A percentile compares a stretch with the other conserved stretches of the same genome.
Conservation (phyloP, 106 monocot genomes). For the Xerophyta viscosa region DNA sequence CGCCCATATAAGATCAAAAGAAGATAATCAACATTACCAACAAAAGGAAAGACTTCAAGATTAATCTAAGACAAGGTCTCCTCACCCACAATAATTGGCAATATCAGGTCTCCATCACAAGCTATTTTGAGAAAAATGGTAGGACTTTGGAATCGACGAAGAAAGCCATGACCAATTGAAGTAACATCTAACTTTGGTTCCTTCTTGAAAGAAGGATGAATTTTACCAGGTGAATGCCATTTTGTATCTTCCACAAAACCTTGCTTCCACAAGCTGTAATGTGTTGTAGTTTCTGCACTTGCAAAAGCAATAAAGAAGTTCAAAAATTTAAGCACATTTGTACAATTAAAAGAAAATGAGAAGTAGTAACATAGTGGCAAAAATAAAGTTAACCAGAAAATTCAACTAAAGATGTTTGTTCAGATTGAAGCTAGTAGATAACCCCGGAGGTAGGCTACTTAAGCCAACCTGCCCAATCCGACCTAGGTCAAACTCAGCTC, state of each 20-base stretch:
- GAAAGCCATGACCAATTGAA: constrained; percentile 46
- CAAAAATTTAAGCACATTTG: neutral
- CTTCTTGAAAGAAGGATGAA: constrained; percentile 23
- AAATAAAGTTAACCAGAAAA: neutral
- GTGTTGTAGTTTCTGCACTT: constrained; percentile 54
- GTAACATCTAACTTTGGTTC: constrained; percentile 17
- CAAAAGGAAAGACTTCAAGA: no score
- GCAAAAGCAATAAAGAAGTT: constrained; percentile 4
- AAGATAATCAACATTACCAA: no score
- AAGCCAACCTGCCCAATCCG: no score
- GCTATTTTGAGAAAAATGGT: constrained; percentile 72
- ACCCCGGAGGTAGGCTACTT: no score
- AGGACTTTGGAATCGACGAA: constrained; percentile 54
- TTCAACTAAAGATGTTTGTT: no score
- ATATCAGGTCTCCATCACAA: constrained; percentile 52
- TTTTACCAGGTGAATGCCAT: constrained; percentile 18
- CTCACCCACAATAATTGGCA: constrained; percentile 60
- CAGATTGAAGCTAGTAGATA: no score
- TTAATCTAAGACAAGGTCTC: neutral
- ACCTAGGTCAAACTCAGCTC: no score
- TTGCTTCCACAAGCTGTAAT: constrained; percentile 53
- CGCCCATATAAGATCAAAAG: neutral
- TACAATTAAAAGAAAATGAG: neutral
- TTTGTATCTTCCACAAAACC: constrained; percentile 45
- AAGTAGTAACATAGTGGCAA: neutral